phyloP scores from a whole-genome alignment of 202 grass and related monocot species.

The Eragrostis tef region DNA sequence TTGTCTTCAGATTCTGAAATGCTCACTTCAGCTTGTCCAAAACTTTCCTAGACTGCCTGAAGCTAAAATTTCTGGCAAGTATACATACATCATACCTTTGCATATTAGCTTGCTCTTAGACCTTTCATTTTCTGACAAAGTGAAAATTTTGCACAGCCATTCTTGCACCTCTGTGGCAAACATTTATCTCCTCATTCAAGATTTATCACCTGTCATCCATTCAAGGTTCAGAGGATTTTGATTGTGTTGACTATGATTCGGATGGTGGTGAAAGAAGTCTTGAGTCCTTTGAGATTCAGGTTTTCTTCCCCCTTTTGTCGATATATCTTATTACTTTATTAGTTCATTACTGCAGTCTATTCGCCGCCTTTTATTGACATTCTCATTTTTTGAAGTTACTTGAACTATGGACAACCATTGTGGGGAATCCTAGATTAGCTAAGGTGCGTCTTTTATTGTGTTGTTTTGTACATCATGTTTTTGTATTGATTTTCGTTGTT shows the following conservation, averaged over 20 bases:
- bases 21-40: conserved; percentile 95
- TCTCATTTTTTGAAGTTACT: conserved; percentile 67
- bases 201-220: conserved; percentile 78
- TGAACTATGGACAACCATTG: conserved; percentile 88
- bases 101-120: conserved; percentile 27
- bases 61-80: conserved; percentile 77
- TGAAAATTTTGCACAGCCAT: conserved; percentile 58
- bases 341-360: conserved; percentile 30
- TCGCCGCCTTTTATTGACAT: conserved; percentile 10
- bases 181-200: conserved; percentile 77
- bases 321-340: conserved; percentile 11
- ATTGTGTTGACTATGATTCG: conserved; percentile 81
- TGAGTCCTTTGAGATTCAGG: conserved; percentile 90
- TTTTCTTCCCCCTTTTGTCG: conserved; percentile 36
- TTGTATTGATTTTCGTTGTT: conserved; percentile 39
- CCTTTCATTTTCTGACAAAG: conserved; percentile 38
- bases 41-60: conserved; percentile 74
- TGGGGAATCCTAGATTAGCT: conserved; percentile 73
- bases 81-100: conserved; percentile 14
- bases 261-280: conserved; percentile 92
- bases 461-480: conserved; percentile 33
- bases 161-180: conserved; percentile 88
- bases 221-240: conserved; percentile 67
- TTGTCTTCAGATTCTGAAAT: conserved; percentile 91
- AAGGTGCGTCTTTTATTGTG: conserved; percentile 58